Base-by-base conservation (phyloP, 495 filamentous ascomycete species). In the Aspergillus cristatus region DNA sequence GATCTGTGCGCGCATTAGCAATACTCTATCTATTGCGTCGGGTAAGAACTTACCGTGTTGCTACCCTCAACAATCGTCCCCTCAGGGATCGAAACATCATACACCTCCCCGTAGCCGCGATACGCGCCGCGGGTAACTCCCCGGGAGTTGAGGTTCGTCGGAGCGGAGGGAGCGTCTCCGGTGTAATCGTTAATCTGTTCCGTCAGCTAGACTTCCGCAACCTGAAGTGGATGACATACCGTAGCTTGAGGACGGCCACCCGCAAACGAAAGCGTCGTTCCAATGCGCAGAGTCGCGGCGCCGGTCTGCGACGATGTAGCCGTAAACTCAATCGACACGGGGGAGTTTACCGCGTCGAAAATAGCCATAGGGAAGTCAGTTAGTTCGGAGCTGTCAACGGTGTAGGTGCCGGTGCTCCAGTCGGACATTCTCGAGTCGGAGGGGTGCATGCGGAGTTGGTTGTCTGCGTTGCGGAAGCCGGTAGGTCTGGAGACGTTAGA, bases 71-170 rank as follows among this genome's bases (percentile, higher is more conserved):
- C 66, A 32, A 83, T 63, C n/a, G 55, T 74, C 0, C 74, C 72
- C 2, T 66, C 45, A 0, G 76, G 69, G 26, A 82, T 67, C 6
- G 47, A 53, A 14, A 78, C 71, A 32, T 71, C 65, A 42, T 81
- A 83, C 1, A 79, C 66, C 40, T 83, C 75, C 1, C 76, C 75
- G 1, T 64, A 55, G 0, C 79, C 78, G 0, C 76, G 58, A 41
- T 81, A 83, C 1, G 76, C 74, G 0, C 79, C 79, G 7, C 79
- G 57, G 11, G 78, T 83, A 0, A 82, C 70, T 12, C 79, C 79
- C 1, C 78, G 67, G 8, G 67, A 74, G 46, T 82, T 70, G 24
- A 83, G 76, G 57, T 80, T 80, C 2, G 60, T 65, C 4, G 79
- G 77, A 0, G 78, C 76, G 0, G 65, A 46, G 0, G 78, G 78